Conservation (phyloP, 2,329 filamentous ascomycete genomes). For the Spiromastix sp. region DNA sequence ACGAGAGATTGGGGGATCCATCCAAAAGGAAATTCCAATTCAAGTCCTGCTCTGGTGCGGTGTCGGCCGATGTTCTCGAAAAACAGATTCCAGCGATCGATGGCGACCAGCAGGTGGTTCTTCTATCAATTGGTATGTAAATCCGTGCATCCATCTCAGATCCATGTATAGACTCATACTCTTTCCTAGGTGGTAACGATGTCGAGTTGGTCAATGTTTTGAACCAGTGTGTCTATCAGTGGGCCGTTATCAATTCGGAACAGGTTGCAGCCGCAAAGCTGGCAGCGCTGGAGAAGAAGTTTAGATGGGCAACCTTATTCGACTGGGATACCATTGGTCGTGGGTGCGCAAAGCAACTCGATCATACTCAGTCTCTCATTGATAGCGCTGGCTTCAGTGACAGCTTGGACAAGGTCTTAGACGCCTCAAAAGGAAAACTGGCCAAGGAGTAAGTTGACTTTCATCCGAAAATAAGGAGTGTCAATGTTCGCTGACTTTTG, state of each 20-base stretch:
- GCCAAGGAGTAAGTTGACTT: background rate
- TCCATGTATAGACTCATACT: background rate
- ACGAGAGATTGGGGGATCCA: background rate
- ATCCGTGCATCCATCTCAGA: background rate
- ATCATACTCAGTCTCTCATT: background rate
- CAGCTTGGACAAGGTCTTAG: slow-evolving; percentile 1
- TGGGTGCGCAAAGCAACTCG: background rate
- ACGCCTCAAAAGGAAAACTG: background rate
- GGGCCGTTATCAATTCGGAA: background rate
- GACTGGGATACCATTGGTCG: background rate
- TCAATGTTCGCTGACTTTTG: too few species aligned
- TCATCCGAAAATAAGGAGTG: too few species aligned
- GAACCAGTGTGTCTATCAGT: slow-evolving; percentile 1
- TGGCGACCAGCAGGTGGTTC: background rate
- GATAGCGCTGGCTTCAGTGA: background rate
- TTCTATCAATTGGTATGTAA: slow-evolving; percentile 1
- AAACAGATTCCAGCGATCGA: background rate
- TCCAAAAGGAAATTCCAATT: slow-evolving; percentile 1
- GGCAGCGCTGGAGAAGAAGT: background rate
- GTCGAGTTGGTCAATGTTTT: slow-evolving; percentile 1
- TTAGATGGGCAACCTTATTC: background rate
- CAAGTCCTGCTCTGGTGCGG: slow-evolving; percentile 1
- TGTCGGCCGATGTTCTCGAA: background rate
- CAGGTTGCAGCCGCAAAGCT: background rate
- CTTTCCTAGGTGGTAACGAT: background rate